Base-by-base conservation (phyloP, 768 basidiomycete species). In the Austroboletus eburneus region DNA sequence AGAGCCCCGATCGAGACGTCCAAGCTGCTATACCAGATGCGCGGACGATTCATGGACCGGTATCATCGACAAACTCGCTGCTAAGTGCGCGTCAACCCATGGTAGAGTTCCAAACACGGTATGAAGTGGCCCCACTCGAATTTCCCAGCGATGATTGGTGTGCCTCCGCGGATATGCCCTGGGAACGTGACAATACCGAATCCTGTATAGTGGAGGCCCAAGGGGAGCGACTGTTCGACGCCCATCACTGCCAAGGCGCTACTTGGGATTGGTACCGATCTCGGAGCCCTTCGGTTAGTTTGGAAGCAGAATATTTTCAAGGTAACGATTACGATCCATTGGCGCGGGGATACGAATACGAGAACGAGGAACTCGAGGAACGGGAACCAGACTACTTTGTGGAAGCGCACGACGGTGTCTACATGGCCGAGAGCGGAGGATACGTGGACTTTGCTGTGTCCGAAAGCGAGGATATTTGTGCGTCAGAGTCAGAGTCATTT, bases 101-200 rank as follows among this genome's bases (percentile, higher is more conserved):
- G 45, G 17, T 25, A 34, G 42, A 23, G 18, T 48, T 55, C 16
- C 49, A 23, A 13, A 50, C 49, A 30, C 21, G 33, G 32, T 53
- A 56, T 43, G 51, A 57, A 16, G 23, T 50, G 18, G 38, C 8
- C 9, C 39, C 51, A 38, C 43, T 45, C 44, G 51, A 45, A 34
- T 45, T 53, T 7, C n/a, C 42, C n/a, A 53, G 55, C 30, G 51
- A 58, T 30, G 39, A 37, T n/a, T 48, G 20, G 48, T 5, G 36
- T 23, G 30, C 39, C 47, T 21, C 23, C 25, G 30, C 27, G 27
- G 27, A 27, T 27, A 51, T 45, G 1, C 33, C 32, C 4, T 14
- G 17, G 1, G 39, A 5, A 30, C 16, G 23, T 14, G 42, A 34
- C 9, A 13, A 39, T 23, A 5, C 35, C 16, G 51, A 42, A 21